Base-by-base conservation (phyloP, 2,329 filamentous ascomycete genomes). In the Aspergillus vadensis region DNA sequence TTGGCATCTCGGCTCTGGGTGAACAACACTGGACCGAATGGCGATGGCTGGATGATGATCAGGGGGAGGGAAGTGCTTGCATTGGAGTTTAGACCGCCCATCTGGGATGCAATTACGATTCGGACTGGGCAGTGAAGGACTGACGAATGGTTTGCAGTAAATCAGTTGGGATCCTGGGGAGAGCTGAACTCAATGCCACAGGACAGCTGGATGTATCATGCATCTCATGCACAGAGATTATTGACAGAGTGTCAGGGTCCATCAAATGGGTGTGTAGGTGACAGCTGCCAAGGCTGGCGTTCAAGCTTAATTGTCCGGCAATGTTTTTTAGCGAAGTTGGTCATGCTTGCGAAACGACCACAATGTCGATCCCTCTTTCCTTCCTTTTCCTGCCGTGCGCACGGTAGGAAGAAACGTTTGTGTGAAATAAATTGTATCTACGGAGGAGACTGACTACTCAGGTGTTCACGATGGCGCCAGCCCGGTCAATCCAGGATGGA, bases 251-350 rank as follows among this genome's bases (percentile, higher is more conserved):
- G 47, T 50, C 47, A 50, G 47, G 39, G 39, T 55, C 39, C 43
- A 55, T 55, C 53, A 25, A 55, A 55, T 55, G 39, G 32, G 25
- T 44, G 53, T 30, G 53, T 47, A 25, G 14, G 39, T 55, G 47
- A 60, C 60, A 57, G 53, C 44, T 56, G 60, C 60, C 62, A 64
- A 64, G 62, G 36, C 62, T 41, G 51, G 54, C 30, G 62, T 64
- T 64, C 62, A 62, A 58, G 60, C 57, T 62, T 64, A 62, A 58
- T 55, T 57, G 36, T 32, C 55, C 38, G 53, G 44, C 47, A 61
- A 43, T 56, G 52, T 36, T 19, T 36, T 50, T 51, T 47, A 44
- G 39, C 53, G 39, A 55, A n/a, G 30, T 36, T 55, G 43, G 25
- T 38, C 53, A 55, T 39, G 57, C 32, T 23, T 56, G 39, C 41